Percentiles rank a stretch among this genome's conserved stretches.
Conservation (phyloP, 345 rosid species). For the Populus simonii region DNA sequence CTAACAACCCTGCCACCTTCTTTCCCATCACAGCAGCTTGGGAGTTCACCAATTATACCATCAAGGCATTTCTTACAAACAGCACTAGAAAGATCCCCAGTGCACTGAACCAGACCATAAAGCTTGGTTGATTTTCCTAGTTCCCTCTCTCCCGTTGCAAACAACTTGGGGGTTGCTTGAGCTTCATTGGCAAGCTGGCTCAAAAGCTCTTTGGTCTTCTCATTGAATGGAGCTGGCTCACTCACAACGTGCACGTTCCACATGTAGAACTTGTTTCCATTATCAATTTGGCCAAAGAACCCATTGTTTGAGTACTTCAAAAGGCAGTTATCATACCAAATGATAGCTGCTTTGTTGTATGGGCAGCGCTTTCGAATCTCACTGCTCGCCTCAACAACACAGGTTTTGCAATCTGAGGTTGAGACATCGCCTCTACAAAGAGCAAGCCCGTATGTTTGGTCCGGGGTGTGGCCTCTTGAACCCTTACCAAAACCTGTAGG, state of each 20-base stretch:
- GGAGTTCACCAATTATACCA: not conserved
- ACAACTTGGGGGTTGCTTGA: not conserved
- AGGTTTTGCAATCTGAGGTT: not conserved
- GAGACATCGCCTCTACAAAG: constrained; percentile 6
- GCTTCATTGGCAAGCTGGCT: not conserved
- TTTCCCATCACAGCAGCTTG: constrained; percentile 4
- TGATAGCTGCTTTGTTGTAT: not conserved
- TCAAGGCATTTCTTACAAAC: constrained; percentile 7
- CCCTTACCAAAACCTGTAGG: not conserved
- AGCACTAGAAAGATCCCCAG: not conserved
- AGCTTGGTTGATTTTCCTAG: not conserved
- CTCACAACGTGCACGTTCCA: not conserved
- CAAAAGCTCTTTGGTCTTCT: not conserved
- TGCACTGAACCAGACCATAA: constrained; percentile 1
- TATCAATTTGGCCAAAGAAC: constrained; percentile 8
- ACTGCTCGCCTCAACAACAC: not conserved
- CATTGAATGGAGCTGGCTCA: not conserved
- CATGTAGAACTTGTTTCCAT: not conserved
- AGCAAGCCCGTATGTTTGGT: not conserved
- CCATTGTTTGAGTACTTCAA: constrained; percentile 4
- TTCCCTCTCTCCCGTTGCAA: not conserved
- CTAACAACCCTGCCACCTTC: constrained; percentile 4
- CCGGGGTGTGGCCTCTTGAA: not conserved
- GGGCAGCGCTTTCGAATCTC: constrained; percentile 2
- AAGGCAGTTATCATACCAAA: constrained; percentile 12